A percentile compares a stretch with the other conserved stretches of the same genome.
phyloP scores from a whole-genome alignment of 1,139 yeast species.

The Lodderomyces beijingensis region DNA sequence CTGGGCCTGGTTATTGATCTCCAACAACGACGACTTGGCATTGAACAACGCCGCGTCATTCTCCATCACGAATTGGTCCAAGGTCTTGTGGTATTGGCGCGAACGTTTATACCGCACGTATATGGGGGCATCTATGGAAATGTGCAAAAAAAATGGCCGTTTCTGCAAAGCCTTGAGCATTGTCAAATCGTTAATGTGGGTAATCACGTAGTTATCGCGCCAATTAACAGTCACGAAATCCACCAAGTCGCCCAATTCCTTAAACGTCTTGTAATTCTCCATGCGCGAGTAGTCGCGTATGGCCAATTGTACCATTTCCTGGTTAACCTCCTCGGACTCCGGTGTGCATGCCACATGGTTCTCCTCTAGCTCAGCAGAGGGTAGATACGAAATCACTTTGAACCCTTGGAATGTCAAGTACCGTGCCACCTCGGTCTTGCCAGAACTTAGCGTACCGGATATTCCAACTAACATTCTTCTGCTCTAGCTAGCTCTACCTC shows the following conservation, averaged over 20 bases:
- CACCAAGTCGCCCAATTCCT: slow-evolving; percentile 42
- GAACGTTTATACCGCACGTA: slow-evolving; percentile 47
- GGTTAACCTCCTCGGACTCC: slow-evolving; percentile 4
- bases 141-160: slow-evolving; percentile 82
- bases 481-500: no score
- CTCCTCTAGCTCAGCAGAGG: slow-evolving; percentile 2
- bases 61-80: slow-evolving; percentile 41
- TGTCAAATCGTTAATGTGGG: slow-evolving; percentile 42
- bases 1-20: slow-evolving; percentile 53
- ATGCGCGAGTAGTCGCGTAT: slow-evolving; percentile 8
- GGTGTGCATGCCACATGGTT: slow-evolving; percentile 5
- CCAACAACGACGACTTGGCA: slow-evolving; percentile 35
- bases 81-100: slow-evolving; percentile 13
- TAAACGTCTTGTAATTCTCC: slow-evolving; percentile 22
- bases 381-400: slow-evolving; percentile 22
- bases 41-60: slow-evolving; percentile 45
- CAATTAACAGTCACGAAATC: slow-evolving; percentile 69
- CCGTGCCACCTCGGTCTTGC: slow-evolving; percentile 61
- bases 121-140: slow-evolving; percentile 76
- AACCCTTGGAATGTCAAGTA: slow-evolving; percentile 60
- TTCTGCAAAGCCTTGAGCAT: slow-evolving; percentile 52
- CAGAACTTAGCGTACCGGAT: slow-evolving; percentile 69
- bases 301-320: slow-evolving; percentile 4
- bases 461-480: slow-evolving; percentile 73
- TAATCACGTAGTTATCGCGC: slow-evolving; percentile 59